phyloP scores from a whole-genome alignment of 2,329 filamentous ascomycete species.

The Sclerotinia glacialis region DNA sequence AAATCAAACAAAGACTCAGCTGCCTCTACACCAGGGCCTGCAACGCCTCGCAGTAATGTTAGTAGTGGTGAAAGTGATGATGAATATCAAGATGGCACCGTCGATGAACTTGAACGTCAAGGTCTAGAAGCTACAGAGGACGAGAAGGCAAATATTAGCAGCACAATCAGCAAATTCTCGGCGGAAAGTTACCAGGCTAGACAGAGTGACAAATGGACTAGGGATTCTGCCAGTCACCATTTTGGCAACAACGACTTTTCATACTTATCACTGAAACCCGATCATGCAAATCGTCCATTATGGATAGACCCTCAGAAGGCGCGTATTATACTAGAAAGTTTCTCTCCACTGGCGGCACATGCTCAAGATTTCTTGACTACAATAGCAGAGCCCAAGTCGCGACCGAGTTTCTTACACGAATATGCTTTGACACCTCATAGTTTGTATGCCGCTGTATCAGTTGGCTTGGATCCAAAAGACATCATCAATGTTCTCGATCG shows the following conservation, averaged over 20 bases:
- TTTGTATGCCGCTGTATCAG: conserved; percentile 90
- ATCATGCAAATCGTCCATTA: conserved; percentile 84
- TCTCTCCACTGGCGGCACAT: conserved; percentile 80
- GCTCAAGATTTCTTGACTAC: conserved; percentile 95
- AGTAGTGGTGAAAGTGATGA: conserved; percentile 54
- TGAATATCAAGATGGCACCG: conserved; percentile 32
- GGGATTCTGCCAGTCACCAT: conserved; percentile 39
- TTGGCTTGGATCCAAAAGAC: conserved; percentile 84
- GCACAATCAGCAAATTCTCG: conserved; percentile 60
- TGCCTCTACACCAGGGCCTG: conserved; percentile 59
- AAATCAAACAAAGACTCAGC: conserved; percentile 58
- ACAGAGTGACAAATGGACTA: conserved; percentile 19
- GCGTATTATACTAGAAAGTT: conserved; percentile 89
- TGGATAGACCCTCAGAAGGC: conserved; percentile 90
- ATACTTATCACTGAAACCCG: conserved; percentile 76
- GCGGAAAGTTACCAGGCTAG: conserved; percentile 35
- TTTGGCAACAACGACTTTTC: conserved; percentile 63
- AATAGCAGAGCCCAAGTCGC: conserved; percentile 87
- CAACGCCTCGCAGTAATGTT: conserved; percentile 57
- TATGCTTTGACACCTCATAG: conserved; percentile 90
- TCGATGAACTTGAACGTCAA: conserved; percentile 33
- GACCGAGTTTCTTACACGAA: conserved; percentile 88
- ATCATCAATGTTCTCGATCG: conserved; percentile 86
- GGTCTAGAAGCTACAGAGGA: conserved; percentile 52
- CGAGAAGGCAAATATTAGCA: conserved; percentile 52